Evolutionary conservation across 2,329 filamentous ascomycete species (phyloP).

Genomic region (Acrocalymma vagum): DNA sequence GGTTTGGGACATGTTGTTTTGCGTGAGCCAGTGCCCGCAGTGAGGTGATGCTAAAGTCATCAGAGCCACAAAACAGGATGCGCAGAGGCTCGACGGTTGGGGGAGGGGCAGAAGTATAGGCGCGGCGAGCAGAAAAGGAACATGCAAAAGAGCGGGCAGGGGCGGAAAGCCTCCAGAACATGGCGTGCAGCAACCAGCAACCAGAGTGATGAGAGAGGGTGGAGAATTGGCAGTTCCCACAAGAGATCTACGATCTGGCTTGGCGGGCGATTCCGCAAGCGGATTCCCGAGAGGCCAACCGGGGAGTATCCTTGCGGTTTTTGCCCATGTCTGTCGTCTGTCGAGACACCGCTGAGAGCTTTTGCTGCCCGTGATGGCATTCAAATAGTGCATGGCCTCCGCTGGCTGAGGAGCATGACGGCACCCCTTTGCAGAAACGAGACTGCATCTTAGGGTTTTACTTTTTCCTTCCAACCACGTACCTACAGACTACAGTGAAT

Average conservation of each 20-base stretch:
- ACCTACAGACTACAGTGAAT: background rate
- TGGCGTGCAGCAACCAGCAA: slow-evolving; percentile 10
- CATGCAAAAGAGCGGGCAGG: slow-evolving; percentile 28
- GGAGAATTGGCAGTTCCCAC: too few relatives aligned
- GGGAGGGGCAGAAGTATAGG: slow-evolving; percentile 18
- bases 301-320: too few relatives aligned
- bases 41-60: slow-evolving; percentile 85
- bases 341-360: background rate
- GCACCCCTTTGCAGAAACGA: too few relatives aligned
- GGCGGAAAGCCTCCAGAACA: slow-evolving; percentile 31
- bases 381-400: too few relatives aligned
- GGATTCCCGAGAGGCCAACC: too few relatives aligned
- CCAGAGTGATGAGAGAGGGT: too few relatives aligned
- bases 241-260: too few relatives aligned
- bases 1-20: slow-evolving; percentile 46
- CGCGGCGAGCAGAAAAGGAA: slow-evolving; percentile 7
- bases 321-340: background rate
- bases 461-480: too few relatives aligned
- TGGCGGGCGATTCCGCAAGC: too few relatives aligned
- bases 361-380: too few relatives aligned
- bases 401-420: too few relatives aligned
- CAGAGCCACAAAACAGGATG: slow-evolving; percentile 94
- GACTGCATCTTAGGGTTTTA: too few relatives aligned
- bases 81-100: slow-evolving; percentile 66
- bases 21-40: slow-evolving; percentile 74